These are phyloP conservation scores for Sistotremastrum suecicum DNA, from an alignment of 768 basidiomycete genomes.

Conservation along the genomic window DNA sequence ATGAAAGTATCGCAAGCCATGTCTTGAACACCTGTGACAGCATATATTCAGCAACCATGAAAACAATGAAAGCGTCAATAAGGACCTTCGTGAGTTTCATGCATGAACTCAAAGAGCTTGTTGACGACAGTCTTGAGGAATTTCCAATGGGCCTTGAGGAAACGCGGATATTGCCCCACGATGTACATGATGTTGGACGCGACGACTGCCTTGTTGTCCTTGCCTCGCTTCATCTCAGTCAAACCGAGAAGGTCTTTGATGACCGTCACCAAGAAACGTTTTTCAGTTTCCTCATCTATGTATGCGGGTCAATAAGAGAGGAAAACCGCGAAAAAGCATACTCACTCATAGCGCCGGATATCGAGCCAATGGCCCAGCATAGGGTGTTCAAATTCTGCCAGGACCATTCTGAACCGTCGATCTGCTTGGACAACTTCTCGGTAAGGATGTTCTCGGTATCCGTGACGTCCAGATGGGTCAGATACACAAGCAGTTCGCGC, in stretches of 20 bases:
- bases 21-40: constrained; percentile 77
- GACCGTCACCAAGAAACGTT: constrained; percentile 95
- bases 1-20: constrained; percentile 99
- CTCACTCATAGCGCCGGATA: constrained; percentile 98
- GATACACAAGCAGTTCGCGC: constrained; percentile 94
- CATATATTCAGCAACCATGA: not conserved
- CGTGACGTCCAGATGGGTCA: constrained; percentile 90
- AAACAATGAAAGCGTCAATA: constrained; percentile 1
- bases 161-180: constrained; percentile 97
- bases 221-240: constrained; percentile 96
- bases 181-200: constrained; percentile 97
- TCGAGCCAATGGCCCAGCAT: constrained; percentile 99
- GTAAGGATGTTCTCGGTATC: constrained; percentile 97
- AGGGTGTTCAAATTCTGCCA: constrained; percentile 99
- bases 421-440: constrained; percentile 94
- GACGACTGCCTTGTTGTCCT: constrained; percentile 99
- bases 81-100: constrained; percentile 93
- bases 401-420: constrained; percentile 96
- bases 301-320: constrained; percentile 1
- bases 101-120: constrained; percentile 99
- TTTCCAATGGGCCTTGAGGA: constrained; percentile 99
- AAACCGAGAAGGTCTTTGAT: constrained; percentile 97
- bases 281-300: constrained; percentile 95
- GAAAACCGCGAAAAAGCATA: constrained; percentile 7
- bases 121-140: constrained; percentile 99